Conservation (phyloP, 495 filamentous ascomycete genomes). For the Thozetella sp. region DNA sequence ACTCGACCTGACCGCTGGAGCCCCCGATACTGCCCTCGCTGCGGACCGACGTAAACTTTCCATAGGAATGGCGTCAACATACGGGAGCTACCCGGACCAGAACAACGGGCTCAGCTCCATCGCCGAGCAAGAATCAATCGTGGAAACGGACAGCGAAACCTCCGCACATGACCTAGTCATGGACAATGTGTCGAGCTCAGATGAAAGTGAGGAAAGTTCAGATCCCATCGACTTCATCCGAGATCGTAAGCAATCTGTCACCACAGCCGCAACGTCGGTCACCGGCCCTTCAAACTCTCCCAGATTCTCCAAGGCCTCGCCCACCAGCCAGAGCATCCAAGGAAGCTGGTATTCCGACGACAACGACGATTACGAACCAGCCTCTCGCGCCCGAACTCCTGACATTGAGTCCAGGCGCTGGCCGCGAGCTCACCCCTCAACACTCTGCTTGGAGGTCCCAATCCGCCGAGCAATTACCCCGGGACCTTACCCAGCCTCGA, state of each 20-base stretch:
- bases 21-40: slow-evolving; percentile 27
- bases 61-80: not conserved
- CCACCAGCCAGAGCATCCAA: slow-evolving; percentile 9
- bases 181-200: slow-evolving; percentile 4
- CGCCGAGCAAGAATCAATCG: slow-evolving; percentile 12
- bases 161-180: not conserved
- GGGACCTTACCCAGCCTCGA: not conserved
- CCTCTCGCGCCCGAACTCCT: not conserved
- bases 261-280: slow-evolving; percentile 33
- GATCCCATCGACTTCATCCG: slow-evolving; percentile 22
- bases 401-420: not conserved
- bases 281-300: slow-evolving; percentile 28
- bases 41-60: not conserved
- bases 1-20: slow-evolving; percentile 41
- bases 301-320: slow-evolving; percentile 12
- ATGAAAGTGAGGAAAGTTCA: slow-evolving; percentile 5
- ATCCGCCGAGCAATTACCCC: not conserved
- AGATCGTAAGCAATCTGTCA: slow-evolving; percentile 31
- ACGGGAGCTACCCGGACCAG: not conserved
- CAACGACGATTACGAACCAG: slow-evolving; percentile 6
- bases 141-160: not conserved
- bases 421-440: not conserved
- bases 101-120: not conserved
- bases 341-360: slow-evolving; percentile 37
- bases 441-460: not conserved